Conservation (phyloP, 2,329 filamentous ascomycete genomes). For the Beauveria asiatica region DNA sequence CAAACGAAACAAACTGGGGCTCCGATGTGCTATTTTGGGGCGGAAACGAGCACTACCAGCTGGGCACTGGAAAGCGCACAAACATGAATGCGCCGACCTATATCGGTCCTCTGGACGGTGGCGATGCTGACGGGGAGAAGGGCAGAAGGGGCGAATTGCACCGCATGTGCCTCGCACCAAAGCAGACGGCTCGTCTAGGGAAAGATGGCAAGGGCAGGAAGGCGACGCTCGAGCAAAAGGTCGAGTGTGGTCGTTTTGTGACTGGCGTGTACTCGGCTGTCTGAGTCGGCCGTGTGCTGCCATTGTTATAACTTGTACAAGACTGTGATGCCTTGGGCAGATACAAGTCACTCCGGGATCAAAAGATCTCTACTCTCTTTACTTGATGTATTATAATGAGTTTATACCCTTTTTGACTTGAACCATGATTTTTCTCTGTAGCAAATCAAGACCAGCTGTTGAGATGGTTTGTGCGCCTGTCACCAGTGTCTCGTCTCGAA, state of each 20-base stretch:
- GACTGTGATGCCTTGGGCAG: background rate
- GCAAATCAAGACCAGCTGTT: background rate
- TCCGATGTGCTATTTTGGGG: slow-evolving; percentile 90
- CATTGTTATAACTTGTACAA: slow-evolving; percentile 1
- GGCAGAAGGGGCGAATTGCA: slow-evolving; percentile 56
- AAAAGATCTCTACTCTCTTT: background rate
- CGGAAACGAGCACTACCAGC: slow-evolving; percentile 86
- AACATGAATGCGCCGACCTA: slow-evolving; percentile 71
- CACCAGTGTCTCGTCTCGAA: background rate
- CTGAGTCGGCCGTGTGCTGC: slow-evolving; percentile 20
- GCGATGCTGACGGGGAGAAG: slow-evolving; percentile 48
- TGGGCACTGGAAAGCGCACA: slow-evolving; percentile 82
- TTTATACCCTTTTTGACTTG: background rate
- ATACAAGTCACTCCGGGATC: background rate
- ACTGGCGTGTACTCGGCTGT: slow-evolving; percentile 73
- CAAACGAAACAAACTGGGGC: slow-evolving; percentile 78
- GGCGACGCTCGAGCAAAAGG: slow-evolving; percentile 72
- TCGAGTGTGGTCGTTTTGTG: slow-evolving; percentile 77
- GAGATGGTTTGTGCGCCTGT: background rate
- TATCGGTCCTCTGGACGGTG: slow-evolving; percentile 65
- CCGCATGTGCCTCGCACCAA: slow-evolving; percentile 72
- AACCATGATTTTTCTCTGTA: background rate
- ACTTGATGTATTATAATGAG: background rate
- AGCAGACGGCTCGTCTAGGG: slow-evolving; percentile 58
- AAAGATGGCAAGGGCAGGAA: slow-evolving; percentile 53